Evolutionary conservation across 176 grass and related monocot genomes (phyloP).

Genomic region (Oryza punctata): DNA sequence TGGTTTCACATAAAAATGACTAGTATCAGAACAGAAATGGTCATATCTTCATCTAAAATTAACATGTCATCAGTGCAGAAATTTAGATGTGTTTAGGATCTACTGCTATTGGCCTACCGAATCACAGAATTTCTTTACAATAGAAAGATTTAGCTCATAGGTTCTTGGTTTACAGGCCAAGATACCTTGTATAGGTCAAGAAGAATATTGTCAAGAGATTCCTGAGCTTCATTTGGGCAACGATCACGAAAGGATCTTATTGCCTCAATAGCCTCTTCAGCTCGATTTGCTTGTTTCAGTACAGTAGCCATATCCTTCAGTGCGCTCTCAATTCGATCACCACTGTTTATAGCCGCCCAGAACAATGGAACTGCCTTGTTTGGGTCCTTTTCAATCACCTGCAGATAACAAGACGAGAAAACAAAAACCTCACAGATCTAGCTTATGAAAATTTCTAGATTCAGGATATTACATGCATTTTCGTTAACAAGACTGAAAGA

Average conservation of each 20-base stretch:
- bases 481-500: constrained; percentile 19
- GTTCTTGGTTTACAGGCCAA: neutral
- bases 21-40: constrained; percentile 16
- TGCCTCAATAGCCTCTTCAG: constrained; percentile 75
- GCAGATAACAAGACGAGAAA: constrained; percentile 33
- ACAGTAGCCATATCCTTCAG: constrained; percentile 76
- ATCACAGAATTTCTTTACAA: neutral
- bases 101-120: constrained; percentile 4
- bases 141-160: constrained; percentile 7
- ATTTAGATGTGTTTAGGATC: constrained; percentile 11
- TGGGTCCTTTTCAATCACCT: constrained; percentile 75
- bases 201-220: constrained; percentile 65
- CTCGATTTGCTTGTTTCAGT: constrained; percentile 67
- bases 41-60: neutral
- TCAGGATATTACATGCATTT: constrained; percentile 8
- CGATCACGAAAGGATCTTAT: constrained; percentile 65
- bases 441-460: neutral
- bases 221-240: constrained; percentile 62
- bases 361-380: constrained; percentile 71
- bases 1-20: constrained; percentile 45
- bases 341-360: constrained; percentile 77
- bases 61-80: neutral
- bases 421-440: constrained; percentile 12
- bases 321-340: constrained; percentile 74
- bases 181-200: constrained; percentile 71